Evolutionary conservation across 2,329 filamentous ascomycete genomes (phyloP), one percentile per base, ranked within the genome.

Genomic region (Chaetomiaceae sp.): DNA sequence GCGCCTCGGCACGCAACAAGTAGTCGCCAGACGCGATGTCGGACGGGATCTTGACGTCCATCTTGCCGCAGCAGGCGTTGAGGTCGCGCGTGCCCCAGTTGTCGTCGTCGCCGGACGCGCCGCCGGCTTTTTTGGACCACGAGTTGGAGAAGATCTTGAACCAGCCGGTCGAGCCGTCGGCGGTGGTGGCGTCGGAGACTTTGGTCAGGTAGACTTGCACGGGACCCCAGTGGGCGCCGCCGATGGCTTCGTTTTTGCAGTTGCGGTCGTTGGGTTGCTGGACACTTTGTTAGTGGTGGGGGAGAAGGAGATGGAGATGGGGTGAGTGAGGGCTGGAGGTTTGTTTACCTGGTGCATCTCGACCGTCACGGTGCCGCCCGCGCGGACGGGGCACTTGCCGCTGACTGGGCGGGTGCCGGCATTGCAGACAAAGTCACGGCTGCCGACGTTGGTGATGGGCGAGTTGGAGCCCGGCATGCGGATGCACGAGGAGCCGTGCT

Each of bases 271-370:
- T 63, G 43, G 68, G 70, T 59, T 74, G 72, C 61, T 76, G 31
- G 45, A 31, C 17, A 12, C 9, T 3, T 1, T 11, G 22, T 27
- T 25, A 17, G 37, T 6, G 19, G 9, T 17, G 37, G 22, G 37
- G 17, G 17, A 6, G 6, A 9, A 15, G 19, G 29, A 12, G 15
- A n/a, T 33, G 27, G 11, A 2, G 19, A 29, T 54, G 6, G 74
- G 72, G 33, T 2, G 11, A 23, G 40, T 7, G 11, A 12, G 39
- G 20, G 38, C 25, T 40, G 25, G 3, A n/a, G 37, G 17, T 23
- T 42, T 19, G 4, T 20, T 79, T 79, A 71, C 69, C 63, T 76
- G 74, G 67, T 83, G 79, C 76, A 83, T 82, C 66, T 82, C 80
- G 7, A 81, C 71, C 0, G 78, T 80, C 14, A 82, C 72, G 0